A percentile compares a stretch with the other conserved stretches of the same genome.
These are phyloP conservation scores for Stenogyne calaminthoides DNA, from an alignment of 305 asterid species.

Conservation along the genomic window DNA sequence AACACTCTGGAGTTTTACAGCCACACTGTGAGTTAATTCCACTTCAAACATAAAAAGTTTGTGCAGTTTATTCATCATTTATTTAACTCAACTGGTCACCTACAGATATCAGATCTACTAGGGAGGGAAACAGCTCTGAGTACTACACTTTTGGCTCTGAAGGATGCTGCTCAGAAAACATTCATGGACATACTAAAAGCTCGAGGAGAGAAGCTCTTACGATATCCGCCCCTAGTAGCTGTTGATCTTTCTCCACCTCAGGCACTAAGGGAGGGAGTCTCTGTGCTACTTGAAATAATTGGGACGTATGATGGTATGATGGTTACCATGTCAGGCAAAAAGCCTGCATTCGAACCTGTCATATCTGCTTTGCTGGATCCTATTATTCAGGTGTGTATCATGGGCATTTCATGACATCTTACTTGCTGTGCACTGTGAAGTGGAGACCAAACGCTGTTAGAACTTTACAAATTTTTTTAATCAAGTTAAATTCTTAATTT, in stretches of 20 bases:
- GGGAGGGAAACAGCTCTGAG: constrained; percentile 93
- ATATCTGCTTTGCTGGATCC: constrained; percentile 96
- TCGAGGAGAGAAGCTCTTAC: constrained; percentile 92
- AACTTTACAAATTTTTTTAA: constrained; percentile 1
- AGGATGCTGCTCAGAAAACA: constrained; percentile 94
- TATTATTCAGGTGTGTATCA: constrained; percentile 70
- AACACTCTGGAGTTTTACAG: constrained; percentile 94
- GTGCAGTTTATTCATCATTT: constrained; percentile 6
- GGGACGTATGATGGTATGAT: constrained; percentile 87
- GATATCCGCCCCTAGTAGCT: constrained; percentile 94
- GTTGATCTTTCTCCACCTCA: constrained; percentile 96
- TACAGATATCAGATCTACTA: constrained; percentile 86
- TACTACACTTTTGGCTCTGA: constrained; percentile 86
- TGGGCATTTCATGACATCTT: constrained; percentile 26
- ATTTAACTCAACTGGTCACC: constrained; percentile 29
- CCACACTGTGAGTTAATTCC: constrained; percentile 78
- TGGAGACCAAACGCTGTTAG: not conserved
- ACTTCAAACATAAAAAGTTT: not conserved
- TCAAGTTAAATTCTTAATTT: constrained; percentile 7
- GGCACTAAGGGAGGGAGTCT: constrained; percentile 91
- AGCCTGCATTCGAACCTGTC: constrained; percentile 83
- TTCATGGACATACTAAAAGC: constrained; percentile 84
- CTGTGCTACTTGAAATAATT: constrained; percentile 85
- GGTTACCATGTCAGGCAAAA: constrained; percentile 75
- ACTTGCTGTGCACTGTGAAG: constrained; percentile 2